Percentiles rank a stretch among this genome's conserved stretches.
phyloP scores from a whole-genome alignment of 2,329 filamentous ascomycete genomes.

The Aspergillus sp. region DNA sequence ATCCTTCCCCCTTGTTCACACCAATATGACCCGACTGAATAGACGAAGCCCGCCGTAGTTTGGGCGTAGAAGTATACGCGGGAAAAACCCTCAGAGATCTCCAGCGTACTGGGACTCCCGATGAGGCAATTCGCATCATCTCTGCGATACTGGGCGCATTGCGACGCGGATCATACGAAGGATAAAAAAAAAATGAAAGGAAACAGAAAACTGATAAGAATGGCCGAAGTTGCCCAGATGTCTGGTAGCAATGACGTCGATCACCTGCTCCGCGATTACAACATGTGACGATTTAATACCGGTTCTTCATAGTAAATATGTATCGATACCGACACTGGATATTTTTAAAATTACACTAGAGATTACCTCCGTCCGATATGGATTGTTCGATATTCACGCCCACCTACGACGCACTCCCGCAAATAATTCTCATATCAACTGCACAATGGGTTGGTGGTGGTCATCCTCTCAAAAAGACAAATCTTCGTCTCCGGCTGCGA shows the following conservation, averaged over 20 bases:
- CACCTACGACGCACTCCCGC: not conserved
- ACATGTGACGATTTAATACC: not conserved
- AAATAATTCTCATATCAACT: not conserved
- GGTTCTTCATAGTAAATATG: not conserved
- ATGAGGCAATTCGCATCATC: conserved; percentile 16
- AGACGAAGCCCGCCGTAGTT: conserved; percentile 42
- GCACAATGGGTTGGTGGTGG: conserved; percentile 44
- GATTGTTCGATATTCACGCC: not conserved
- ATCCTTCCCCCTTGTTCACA: conserved; percentile 67
- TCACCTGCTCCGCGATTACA: not conserved
- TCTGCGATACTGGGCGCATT: not conserved
- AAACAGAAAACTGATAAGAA: not conserved
- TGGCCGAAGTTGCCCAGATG: not conserved
- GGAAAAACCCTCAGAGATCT: conserved; percentile 3
- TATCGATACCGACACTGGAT: conserved; percentile 6
- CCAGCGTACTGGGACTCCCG: conserved; percentile 5
- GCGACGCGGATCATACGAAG: not conserved
- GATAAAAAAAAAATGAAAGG: not conserved
- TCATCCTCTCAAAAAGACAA: conserved; percentile 26
- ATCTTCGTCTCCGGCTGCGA: conserved; percentile 6
- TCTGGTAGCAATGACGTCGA: conserved; percentile 7
- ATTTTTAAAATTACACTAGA: conserved; percentile 19
- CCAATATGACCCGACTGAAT: conserved; percentile 74
- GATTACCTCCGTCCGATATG: not conserved
- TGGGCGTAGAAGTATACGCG: conserved; percentile 2